These are phyloP conservation scores for Fusarium xylarioides DNA, from an alignment of 2,329 filamentous ascomycete species.

Conservation along the genomic window DNA sequence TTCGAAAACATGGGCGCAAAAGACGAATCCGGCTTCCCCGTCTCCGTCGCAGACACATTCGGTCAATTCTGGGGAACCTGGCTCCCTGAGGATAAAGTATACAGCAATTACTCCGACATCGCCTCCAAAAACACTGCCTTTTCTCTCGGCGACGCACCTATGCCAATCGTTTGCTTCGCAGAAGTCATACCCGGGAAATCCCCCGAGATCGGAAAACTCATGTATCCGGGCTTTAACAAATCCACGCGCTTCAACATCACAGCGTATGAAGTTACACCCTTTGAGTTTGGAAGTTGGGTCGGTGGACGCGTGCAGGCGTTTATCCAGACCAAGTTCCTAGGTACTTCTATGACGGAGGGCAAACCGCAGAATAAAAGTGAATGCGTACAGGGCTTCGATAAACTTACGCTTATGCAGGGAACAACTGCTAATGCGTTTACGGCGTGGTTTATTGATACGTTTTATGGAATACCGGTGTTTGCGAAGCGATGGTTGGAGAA, in stretches of 20 bases:
- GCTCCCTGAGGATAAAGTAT: slow-evolving; percentile 25
- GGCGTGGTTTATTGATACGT: slow-evolving; percentile 40
- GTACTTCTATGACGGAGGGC: slow-evolving; percentile 43
- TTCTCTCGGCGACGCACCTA: slow-evolving; percentile 35
- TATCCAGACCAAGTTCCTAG: slow-evolving; percentile 42
- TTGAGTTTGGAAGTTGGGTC: slow-evolving; percentile 47
- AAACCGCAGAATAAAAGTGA: slow-evolving; percentile 37
- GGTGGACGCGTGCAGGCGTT: slow-evolving; percentile 44
- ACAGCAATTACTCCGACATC: slow-evolving; percentile 40
- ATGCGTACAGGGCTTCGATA: slow-evolving; percentile 46
- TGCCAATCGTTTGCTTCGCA: slow-evolving; percentile 42
- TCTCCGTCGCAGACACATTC: slow-evolving; percentile 41
- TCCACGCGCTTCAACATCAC: slow-evolving; percentile 45
- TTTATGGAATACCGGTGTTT: slow-evolving; percentile 40
- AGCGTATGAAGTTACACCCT: slow-evolving; percentile 46
- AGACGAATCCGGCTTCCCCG: slow-evolving; percentile 36
- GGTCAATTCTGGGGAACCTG: slow-evolving; percentile 43
- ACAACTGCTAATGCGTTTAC: slow-evolving; percentile 42
- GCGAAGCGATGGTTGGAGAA: slow-evolving; percentile 30
- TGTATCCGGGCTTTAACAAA: slow-evolving; percentile 41
- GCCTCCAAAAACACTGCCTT: slow-evolving; percentile 22
- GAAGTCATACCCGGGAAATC: slow-evolving; percentile 44
- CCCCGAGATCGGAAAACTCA: slow-evolving; percentile 39
- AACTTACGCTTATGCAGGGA: slow-evolving; percentile 45
- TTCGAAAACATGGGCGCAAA: slow-evolving; percentile 39